phyloP scores from a whole-genome alignment of 176 grass and related monocot genomes.

The Raddia guianensis region DNA sequence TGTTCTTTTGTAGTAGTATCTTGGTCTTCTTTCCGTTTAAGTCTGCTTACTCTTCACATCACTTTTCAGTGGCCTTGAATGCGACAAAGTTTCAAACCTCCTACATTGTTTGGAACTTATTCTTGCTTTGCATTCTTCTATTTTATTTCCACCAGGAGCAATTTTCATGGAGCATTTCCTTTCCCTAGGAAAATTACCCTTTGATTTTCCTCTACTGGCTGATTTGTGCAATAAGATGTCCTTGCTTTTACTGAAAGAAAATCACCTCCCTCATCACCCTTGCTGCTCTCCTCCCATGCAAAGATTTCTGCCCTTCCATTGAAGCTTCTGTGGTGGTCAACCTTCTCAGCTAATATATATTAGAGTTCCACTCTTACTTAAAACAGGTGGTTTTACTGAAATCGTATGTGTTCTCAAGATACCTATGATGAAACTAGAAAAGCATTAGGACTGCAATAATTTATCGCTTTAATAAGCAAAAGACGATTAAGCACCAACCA shows the following conservation, averaged over 20 bases:
- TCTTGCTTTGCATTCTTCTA: background rate
- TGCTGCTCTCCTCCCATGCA: slow-evolving; percentile 60
- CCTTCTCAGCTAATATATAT: slow-evolving; percentile 52
- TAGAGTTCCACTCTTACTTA: slow-evolving; percentile 59
- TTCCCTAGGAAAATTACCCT: slow-evolving; percentile 36
- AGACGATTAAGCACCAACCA: background rate
- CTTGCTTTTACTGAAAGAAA: slow-evolving; percentile 73
- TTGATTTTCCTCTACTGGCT: slow-evolving; percentile 27
- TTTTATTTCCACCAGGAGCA: slow-evolving; percentile 11
- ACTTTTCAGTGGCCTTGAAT: slow-evolving; percentile 53
- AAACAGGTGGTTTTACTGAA: slow-evolving; percentile 47
- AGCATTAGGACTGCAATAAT: too few species aligned
- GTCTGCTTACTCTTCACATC: slow-evolving; percentile 43
- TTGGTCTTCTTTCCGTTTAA: slow-evolving; percentile 47
- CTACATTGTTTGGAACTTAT: background rate
- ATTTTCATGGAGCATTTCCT: slow-evolving; percentile 37
- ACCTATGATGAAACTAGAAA: background rate
- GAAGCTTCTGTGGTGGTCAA: slow-evolving; percentile 33
- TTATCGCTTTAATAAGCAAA: too few species aligned
- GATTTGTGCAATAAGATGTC: slow-evolving; percentile 51
- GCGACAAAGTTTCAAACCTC: slow-evolving; percentile 40
- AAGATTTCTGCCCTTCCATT: slow-evolving; percentile 54
- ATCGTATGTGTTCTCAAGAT: background rate
- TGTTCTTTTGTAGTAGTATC: background rate
- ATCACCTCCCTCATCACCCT: slow-evolving; percentile 73